Base-by-base conservation (phyloP, 345 rosid genomes). In the Cochlearia excelsa region DNA sequence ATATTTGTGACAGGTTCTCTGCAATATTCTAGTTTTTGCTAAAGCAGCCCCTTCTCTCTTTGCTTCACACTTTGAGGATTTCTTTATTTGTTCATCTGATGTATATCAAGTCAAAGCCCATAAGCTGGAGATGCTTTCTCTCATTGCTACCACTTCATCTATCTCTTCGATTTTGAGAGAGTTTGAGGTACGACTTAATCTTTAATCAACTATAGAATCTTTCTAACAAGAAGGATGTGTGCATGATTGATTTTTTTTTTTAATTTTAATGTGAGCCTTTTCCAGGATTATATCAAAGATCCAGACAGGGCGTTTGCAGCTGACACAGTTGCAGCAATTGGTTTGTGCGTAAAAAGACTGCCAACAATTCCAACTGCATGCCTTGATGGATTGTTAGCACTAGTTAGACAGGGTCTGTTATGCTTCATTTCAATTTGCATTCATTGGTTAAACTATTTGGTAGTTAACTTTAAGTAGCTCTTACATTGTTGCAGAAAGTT, bases 251-350 rank as follows among this genome's bases (percentile, higher is more conserved):
- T n/a, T 16, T 16, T 16, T 16, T 29, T 4, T 56, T 55, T 29
- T n/a, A 51, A 45, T n/a, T 1, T 16, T 16, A 16, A 16, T 16
- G 4, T 33, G 56, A 39, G 37, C 31, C 63, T 57, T 75, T 66
- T 49, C 61, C 76, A 93, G 99, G 97, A 93, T 78, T 89, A 93
- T 77, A 74, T 87, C 34, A 81, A 82, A 75, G 94, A 87, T 77
- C 94, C 95, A 61, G 94, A 89, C 79, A 74, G 94, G 80, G 81
- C 74, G 73, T 84, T 93, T 78, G 91, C 99, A 61, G 95, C 94
- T 4, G 92, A 81, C 61, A 73, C 97, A 66, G 78, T 89, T 74
- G 82, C 89, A 72, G 95, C 90, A 7, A 82, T 87, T 68, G 99
- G 99, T 75, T 73, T 82, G 61, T 89, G 95, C 63, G 92, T 88